phyloP scores from a whole-genome alignment of 192 early-diverging fungal genomes.

The Entomortierella lignicola region DNA sequence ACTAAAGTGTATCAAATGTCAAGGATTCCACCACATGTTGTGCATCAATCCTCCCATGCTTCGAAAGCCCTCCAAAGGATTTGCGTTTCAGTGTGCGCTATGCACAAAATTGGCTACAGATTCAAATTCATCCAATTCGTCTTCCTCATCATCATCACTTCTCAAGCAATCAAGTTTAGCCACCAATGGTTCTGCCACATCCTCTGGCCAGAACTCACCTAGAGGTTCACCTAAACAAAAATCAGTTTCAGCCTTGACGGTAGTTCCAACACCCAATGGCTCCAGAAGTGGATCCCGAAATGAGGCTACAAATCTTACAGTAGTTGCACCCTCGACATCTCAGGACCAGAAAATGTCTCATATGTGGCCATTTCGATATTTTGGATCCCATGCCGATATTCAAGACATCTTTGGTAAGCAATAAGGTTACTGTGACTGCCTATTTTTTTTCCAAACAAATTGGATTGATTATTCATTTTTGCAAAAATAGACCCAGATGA shows the following conservation, averaged over 20 bases:
- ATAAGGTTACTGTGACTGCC: not conserved
- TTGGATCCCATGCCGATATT: conserved; percentile 83
- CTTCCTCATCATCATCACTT: conserved; percentile 1
- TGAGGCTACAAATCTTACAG: not conserved
- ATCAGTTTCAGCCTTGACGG: conserved; percentile 25
- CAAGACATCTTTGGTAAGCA: conserved; percentile 71
- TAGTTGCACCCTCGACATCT: conserved; percentile 51
- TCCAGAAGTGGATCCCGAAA: conserved; percentile 1
- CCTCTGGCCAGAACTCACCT: conserved; percentile 45
- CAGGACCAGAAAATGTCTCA: conserved; percentile 64
- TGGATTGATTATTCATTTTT: not conserved
- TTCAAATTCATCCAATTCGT: conserved; percentile 8
- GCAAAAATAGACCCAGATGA: conserved; percentile 69
- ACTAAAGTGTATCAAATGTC: conserved; percentile 83
- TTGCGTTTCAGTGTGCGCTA: conserved; percentile 86
- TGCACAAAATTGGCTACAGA: conserved; percentile 65
- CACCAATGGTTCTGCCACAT: conserved; percentile 26
- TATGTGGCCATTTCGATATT: conserved; percentile 92
- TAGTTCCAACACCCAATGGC: conserved; percentile 36
- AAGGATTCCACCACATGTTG: conserved; percentile 81
- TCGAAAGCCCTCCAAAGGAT: conserved; percentile 85
- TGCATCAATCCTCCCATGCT: conserved; percentile 85
- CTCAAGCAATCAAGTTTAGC: conserved; percentile 7
- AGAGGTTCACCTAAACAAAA: conserved; percentile 48
- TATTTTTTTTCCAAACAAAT: not conserved